Base-by-base conservation (phyloP, 345 rosid genomes). In the Abelmoschus esculentus region DNA sequence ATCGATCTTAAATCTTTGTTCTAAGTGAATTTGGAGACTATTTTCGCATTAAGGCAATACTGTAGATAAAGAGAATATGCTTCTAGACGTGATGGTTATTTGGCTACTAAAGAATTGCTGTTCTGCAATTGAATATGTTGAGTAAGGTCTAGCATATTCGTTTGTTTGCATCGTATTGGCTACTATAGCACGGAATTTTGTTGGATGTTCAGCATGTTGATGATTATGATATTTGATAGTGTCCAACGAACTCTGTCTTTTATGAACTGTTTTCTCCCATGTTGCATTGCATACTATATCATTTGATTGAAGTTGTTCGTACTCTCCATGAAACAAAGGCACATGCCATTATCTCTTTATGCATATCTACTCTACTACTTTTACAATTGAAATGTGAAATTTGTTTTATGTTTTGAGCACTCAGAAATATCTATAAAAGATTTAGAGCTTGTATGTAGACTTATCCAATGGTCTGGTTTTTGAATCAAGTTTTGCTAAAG, bases 171-270 rank as follows among this genome's bases (percentile, higher is more conserved):
- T 18, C 7, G 26, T 22, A 22, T 22, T 22, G 26, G 26, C 26
- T 22, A 22, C 47, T 64, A 3, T 44, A 1, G 32, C 8, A 8
- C 4, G 13, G 15, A 26, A 8, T 63, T 42, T 18, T 46, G 53
- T 63, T 42, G 67, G 67, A 63, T 63, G 52, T 63, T 11, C 11
- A 12, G 53, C 67, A 38, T 12, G 52, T 11, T 63, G 54, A 47
- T 2, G 29, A 3, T 17, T 3, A 22, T 22, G 26, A 22, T 22
- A 22, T 22, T 29, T 36, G 40, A 36, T 36, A 47, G 12, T 40
- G 32, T 12, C 5, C 1, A 1, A 22, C 26, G 26, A 22, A 36
- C 40, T 34, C 40, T 6, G 11, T 38, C 1, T 63, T 22, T 1
- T 9, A 17, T 11, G 52, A 63, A 18, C 52, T 38, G 32, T 19